Conservation (phyloP, 108 stramenopile genomes). For the Parietichytrium sp. region DNA sequence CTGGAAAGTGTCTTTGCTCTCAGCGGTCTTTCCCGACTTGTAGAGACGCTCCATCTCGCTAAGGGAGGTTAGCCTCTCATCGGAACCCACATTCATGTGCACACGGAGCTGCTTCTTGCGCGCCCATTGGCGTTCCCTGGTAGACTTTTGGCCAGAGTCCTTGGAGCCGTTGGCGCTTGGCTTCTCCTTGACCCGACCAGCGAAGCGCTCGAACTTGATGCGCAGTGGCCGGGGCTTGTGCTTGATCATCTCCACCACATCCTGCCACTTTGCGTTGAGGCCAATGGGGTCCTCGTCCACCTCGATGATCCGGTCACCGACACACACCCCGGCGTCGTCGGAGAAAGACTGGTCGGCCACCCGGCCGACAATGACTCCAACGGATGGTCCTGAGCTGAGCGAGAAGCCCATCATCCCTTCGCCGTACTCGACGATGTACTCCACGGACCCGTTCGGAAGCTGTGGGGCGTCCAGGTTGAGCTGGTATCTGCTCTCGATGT, state of each 20-base stretch:
- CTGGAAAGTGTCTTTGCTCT: background rate
- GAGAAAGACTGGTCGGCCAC: conserved; percentile 11
- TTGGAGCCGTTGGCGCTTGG: no score
- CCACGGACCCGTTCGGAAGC: background rate
- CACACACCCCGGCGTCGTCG: conserved; percentile 8
- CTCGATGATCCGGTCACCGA: conserved; percentile 19
- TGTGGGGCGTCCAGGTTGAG: conserved; percentile 30
- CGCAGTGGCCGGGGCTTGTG: background rate
- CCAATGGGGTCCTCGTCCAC: conserved; percentile 6
- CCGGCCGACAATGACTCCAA: background rate
- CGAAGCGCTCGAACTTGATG: conserved; percentile 39
- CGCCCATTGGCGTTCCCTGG: background rate
- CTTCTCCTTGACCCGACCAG: no score
- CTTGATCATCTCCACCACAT: conserved; percentile 34
- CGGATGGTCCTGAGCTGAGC: conserved; percentile 22
- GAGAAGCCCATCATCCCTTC: conserved; percentile 39
- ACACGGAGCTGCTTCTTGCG: background rate
- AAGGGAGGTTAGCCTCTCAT: background rate
- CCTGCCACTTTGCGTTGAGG: background rate
- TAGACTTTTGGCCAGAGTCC: background rate
- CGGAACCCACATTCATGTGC: background rate
- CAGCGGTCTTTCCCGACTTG: background rate
- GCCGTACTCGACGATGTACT: conserved; percentile 33
- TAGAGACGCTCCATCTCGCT: conserved; percentile 1
- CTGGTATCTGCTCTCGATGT: background rate